Percentiles rank a stretch among this genome's conserved stretches.
Evolutionary conservation across 2,329 filamentous ascomycete species (phyloP).

Genomic region (Fusarium virguliforme): DNA sequence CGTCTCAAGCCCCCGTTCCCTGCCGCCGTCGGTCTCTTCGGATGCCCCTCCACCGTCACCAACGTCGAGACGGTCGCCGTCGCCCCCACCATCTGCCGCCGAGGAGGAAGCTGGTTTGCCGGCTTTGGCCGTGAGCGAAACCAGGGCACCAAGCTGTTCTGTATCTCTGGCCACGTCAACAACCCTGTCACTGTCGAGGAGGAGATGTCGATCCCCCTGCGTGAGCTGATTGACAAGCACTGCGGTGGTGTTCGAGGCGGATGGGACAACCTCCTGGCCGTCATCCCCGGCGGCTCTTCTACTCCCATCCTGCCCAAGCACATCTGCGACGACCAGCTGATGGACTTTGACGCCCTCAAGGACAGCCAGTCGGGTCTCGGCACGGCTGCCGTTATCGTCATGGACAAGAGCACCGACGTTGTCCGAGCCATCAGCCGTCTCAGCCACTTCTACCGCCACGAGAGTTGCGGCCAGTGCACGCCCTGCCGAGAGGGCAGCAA

Average conservation of each 20-base stretch:
- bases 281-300: slow-evolving; percentile 97
- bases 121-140: slow-evolving; percentile 96
- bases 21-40: slow-evolving; percentile 96
- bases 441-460: slow-evolving; percentile 98
- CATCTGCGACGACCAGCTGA: slow-evolving; percentile 94
- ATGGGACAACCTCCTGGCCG: slow-evolving; percentile 96
- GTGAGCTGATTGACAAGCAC: slow-evolving; percentile 97
- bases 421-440: slow-evolving; percentile 94
- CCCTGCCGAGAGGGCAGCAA: slow-evolving; percentile 99
- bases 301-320: slow-evolving; percentile 94
- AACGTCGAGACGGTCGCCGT: slow-evolving; percentile 99
- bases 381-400: slow-evolving; percentile 97
- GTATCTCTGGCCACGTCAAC: slow-evolving; percentile 99
- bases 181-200: slow-evolving; percentile 98
- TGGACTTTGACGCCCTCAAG: slow-evolving; percentile 99
- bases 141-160: slow-evolving; percentile 97
- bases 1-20: slow-evolving; percentile 99
- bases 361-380: slow-evolving; percentile 97
- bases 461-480: slow-evolving; percentile 98
- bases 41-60: slow-evolving; percentile 96
- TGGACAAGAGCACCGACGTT: slow-evolving; percentile 98
- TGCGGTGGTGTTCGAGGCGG: slow-evolving; percentile 96
- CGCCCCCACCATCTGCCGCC: slow-evolving; percentile 93
- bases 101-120: slow-evolving; percentile 94
- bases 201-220: slow-evolving; percentile 98